Percentiles rank a stretch among this genome's conserved stretches.
Conservation (phyloP, 2,329 filamentous ascomycete species). For the Penicillium sclerotigenum region DNA sequence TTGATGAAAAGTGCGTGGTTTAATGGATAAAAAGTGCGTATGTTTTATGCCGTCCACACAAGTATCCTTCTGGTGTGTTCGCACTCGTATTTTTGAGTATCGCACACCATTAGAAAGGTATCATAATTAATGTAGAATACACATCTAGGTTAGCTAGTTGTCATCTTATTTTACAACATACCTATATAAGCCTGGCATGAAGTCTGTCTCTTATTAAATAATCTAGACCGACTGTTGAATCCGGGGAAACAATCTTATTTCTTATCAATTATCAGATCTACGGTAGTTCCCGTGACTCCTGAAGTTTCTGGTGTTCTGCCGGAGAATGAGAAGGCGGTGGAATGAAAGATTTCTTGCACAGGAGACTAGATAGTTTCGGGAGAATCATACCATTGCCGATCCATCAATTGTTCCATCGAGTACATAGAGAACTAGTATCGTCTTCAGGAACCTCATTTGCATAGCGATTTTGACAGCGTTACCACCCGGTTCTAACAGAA, state of each 20-base stretch:
- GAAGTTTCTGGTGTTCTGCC: background rate
- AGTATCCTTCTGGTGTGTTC: background rate
- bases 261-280: background rate
- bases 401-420: background rate
- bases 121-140: background rate
- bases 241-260: background rate
- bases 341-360: too few species aligned
- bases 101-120: background rate
- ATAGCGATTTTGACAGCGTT: background rate
- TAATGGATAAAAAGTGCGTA: background rate
- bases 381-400: background rate
- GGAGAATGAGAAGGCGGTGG: too few species aligned
- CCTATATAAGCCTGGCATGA: too few species aligned
- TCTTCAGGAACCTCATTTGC: background rate
- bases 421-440: background rate
- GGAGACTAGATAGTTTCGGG: background rate
- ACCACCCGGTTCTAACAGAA: background rate
- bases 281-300: background rate
- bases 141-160: background rate
- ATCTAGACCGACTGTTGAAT: background rate
- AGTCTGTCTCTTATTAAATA: background rate
- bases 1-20: background rate
- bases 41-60: background rate
- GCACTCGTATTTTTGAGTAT: background rate
- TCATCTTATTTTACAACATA: background rate